These are phyloP conservation scores for Neurospora crassa DNA, from an alignment of 2,329 filamentous ascomycete species.

Conservation along the genomic window DNA sequence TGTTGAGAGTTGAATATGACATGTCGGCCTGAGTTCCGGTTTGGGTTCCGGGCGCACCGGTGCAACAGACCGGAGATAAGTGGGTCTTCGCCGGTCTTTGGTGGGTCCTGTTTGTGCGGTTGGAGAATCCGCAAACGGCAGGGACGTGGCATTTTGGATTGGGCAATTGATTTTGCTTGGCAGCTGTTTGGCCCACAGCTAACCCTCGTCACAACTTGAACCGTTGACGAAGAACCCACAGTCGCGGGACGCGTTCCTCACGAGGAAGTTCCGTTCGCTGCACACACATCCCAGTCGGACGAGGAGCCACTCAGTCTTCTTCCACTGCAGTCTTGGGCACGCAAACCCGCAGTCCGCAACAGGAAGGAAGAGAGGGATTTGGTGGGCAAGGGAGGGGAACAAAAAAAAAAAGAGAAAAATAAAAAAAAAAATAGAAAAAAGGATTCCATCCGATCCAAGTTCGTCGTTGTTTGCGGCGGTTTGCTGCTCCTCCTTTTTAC, in stretches of 20 bases:
- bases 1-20: background rate
- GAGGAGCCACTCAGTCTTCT: background rate
- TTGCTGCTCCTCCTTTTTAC: background rate
- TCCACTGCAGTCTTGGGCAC: background rate
- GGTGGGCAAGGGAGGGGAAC: background rate
- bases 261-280: background rate
- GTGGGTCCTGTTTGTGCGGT: background rate
- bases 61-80: background rate
- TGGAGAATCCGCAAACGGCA: background rate
- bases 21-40: background rate
- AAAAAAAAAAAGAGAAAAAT: too few relatives aligned
- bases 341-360: background rate
- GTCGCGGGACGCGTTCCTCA: background rate
- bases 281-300: background rate
- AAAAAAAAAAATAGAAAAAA: background rate
- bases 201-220: background rate
- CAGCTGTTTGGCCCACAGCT: background rate
- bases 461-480: background rate
- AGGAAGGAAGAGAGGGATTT: background rate
- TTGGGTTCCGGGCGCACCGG: background rate
- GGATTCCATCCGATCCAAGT: background rate
- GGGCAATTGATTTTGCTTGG: background rate
- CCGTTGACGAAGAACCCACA: background rate
- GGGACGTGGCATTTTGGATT: background rate
- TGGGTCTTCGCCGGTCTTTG: background rate